Conservation (phyloP, 1,284 basidiomycete genomes). For the Fomitopsis betulina region DNA sequence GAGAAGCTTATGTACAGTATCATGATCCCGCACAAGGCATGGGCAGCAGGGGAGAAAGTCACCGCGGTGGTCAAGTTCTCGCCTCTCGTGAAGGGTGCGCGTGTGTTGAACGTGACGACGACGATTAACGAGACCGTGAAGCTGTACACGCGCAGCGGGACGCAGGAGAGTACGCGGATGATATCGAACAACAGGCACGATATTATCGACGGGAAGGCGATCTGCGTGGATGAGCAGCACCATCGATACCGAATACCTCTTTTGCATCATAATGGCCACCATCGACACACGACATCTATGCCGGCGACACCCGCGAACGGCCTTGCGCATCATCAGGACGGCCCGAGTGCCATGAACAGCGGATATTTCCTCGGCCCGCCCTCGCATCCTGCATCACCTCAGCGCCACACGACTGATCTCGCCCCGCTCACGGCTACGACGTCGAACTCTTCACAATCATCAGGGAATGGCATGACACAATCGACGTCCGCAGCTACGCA, state of each 20-base stretch:
- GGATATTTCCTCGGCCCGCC: constrained; percentile 16
- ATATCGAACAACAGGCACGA: constrained; percentile 70
- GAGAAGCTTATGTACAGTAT: constrained; percentile 92
- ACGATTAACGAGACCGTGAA: constrained; percentile 77
- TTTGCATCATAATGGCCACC: constrained; percentile 17
- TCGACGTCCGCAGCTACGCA: background rate
- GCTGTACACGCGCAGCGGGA: constrained; percentile 48
- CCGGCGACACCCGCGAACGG: constrained; percentile 12
- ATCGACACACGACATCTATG: constrained; percentile 10
- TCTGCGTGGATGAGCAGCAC: constrained; percentile 38
- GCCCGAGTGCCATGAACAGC: background rate
- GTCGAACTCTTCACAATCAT: constrained; percentile 23
- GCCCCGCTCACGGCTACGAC: constrained; percentile 26
- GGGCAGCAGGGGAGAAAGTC: constrained; percentile 83
- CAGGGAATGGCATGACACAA: background rate
- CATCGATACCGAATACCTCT: constrained; percentile 28
- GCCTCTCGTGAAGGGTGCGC: constrained; percentile 81
- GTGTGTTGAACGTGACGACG: constrained; percentile 63
- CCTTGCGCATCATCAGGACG: constrained; percentile 5
- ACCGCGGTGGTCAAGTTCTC: constrained; percentile 83
- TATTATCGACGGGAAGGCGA: constrained; percentile 58
- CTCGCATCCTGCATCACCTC: constrained; percentile 15
- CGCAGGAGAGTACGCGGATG: constrained; percentile 60
- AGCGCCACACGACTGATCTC: constrained; percentile 19
- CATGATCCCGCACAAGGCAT: constrained; percentile 85